Percentiles rank a stretch among this genome's conserved stretches.
phyloP scores from a whole-genome alignment of 2,329 filamentous ascomycete species.

The Graphium sp. region DNA sequence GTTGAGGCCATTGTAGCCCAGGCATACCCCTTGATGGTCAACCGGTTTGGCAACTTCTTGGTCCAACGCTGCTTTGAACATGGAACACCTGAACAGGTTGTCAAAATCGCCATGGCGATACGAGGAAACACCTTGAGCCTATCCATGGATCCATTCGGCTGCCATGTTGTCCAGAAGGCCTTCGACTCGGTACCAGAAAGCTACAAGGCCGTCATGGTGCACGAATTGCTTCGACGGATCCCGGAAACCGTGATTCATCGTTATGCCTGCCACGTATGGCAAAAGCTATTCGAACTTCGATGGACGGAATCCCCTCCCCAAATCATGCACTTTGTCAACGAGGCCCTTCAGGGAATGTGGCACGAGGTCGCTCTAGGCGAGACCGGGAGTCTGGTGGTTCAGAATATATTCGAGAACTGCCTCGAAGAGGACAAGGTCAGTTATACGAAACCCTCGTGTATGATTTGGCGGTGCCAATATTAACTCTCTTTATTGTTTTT shows the following conservation, averaged over 20 bases:
- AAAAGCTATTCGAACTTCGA: slow-evolving; percentile 94
- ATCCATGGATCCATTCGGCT: slow-evolving; percentile 97
- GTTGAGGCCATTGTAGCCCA: slow-evolving; percentile 91
- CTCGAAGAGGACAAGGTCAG: slow-evolving; percentile 92
- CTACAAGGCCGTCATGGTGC: slow-evolving; percentile 98
- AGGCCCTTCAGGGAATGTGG: slow-evolving; percentile 92
- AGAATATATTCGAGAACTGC: slow-evolving; percentile 99
- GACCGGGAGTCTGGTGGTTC: slow-evolving; percentile 92
- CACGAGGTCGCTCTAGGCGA: slow-evolving; percentile 94
- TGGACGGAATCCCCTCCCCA: slow-evolving; percentile 91
- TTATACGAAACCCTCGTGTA: slow-evolving; percentile 1
- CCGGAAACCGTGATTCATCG: slow-evolving; percentile 97
- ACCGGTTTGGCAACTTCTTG: slow-evolving; percentile 95
- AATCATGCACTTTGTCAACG: slow-evolving; percentile 98
- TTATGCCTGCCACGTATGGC: slow-evolving; percentile 98
- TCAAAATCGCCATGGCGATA: slow-evolving; percentile 87
- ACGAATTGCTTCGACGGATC: slow-evolving; percentile 84
- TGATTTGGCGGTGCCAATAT: background rate
- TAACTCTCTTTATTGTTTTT: slow-evolving; percentile 7
- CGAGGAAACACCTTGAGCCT: slow-evolving; percentile 84
- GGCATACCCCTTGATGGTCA: slow-evolving; percentile 92
- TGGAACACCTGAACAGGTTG: slow-evolving; percentile 82
- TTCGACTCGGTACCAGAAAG: slow-evolving; percentile 96
- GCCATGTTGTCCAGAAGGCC: slow-evolving; percentile 95
- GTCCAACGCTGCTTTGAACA: slow-evolving; percentile 99